Base-by-base conservation (phyloP, 1,139 yeast genomes). In the Wickerhamomyces sp. region DNA sequence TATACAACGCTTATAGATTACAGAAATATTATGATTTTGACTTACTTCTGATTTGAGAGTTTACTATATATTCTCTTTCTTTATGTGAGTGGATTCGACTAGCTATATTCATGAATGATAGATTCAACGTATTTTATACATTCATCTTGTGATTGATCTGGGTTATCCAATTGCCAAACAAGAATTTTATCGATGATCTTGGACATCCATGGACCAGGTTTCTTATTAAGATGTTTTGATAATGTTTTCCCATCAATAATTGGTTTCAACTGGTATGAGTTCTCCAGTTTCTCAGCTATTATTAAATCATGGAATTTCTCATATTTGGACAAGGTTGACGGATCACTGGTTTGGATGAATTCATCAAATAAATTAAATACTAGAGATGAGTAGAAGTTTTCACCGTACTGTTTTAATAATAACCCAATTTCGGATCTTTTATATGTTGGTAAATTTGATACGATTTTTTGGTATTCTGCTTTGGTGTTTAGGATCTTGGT, bases 141-240 rank as follows among this genome's bases (percentile, higher is more conserved):
- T 35, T 84, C 82, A 1, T 75, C 78, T 43, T 67, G 69, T 0
- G 75, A 61, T 9, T 73, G 73, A 0, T 57, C 58, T 0, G 95
- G 95, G 55, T 87, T 64, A 51, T 84, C 90, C 48, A 89, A 68
- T 64, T 90, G 96, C 87, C 91, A 84, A 13, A 71, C 65, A 39
- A 88, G 62, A 9, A 87, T 73, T 39, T 72, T 65, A 13, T 77
- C 78, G 47, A 78, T 75, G 10, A 81, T 66, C 30, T 66, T 65
- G 9, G 79, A 72, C 73, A 89, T 72, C 96, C 96, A 89, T 6
- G 91, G 90, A 0, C 98, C 98, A 0, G 93, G 89, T 59, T 83
- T 84, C 46, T 68, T 70, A 14, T 72, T 66, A 26, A 84, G 65
- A 14, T 71, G 66, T 41, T 71, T 67, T 42, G 76, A 68, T 41